phyloP scores from a whole-genome alignment of 164 flowering plant genomes.

The Saururus chinensis region DNA sequence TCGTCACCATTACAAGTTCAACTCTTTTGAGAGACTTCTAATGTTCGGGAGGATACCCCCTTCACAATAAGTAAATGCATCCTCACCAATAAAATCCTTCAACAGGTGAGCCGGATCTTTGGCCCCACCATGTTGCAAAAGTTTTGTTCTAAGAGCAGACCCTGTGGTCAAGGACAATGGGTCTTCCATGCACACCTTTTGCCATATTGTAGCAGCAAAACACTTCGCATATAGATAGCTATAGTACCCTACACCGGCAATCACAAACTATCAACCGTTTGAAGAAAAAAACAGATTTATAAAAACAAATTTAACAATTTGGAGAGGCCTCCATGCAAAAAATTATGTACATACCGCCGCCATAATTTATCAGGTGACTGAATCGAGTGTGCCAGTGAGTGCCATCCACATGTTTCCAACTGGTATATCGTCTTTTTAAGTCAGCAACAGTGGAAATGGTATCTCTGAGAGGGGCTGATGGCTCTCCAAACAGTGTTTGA shows the following conservation, averaged over 20 bases:
- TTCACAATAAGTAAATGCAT: conserved; percentile 25
- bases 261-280: background rate
- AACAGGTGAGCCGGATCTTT: conserved; percentile 61
- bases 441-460: conserved; percentile 61
- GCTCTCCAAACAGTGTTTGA: conserved; percentile 73
- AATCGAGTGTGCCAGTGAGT: conserved; percentile 93
- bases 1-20: conserved; percentile 20
- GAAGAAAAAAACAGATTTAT: background rate
- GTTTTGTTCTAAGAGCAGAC: conserved; percentile 51
- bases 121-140: conserved; percentile 90
- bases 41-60: conserved; percentile 69
- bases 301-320: background rate
- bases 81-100: conserved; percentile 60
- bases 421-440: conserved; percentile 49
- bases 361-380: conserved; percentile 77
- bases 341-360: conserved; percentile 52
- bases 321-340: background rate
- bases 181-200: conserved; percentile 64
- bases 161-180: conserved; percentile 71
- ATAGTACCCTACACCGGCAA: conserved; percentile 58
- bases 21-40: conserved; percentile 47
- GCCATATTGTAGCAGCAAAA: conserved; percentile 88
- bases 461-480: conserved; percentile 27
- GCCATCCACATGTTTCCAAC: conserved; percentile 88
- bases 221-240: conserved; percentile 92